These are phyloP conservation scores for Penicillium verrucosum DNA, from an alignment of 2,329 filamentous ascomycete genomes.

Conservation along the genomic window DNA sequence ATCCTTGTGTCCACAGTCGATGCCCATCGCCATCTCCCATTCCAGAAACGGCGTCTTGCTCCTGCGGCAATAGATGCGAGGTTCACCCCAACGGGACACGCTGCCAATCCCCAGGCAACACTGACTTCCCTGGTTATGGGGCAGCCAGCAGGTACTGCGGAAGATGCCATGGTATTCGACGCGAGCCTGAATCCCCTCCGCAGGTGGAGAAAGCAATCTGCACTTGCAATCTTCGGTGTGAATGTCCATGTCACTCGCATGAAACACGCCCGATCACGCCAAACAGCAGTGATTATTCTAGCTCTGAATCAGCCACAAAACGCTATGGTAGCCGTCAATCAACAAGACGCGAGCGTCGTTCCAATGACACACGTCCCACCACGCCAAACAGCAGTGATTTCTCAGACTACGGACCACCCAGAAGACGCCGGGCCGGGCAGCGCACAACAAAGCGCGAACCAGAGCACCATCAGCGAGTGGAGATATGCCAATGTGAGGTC, in stretches of 20 bases:
- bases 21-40: conserved; percentile 8
- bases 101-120: not conserved
- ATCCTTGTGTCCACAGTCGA: conserved; percentile 1
- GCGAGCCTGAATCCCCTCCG: not conserved
- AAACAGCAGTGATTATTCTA: not conserved
- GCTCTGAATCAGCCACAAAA: not conserved
- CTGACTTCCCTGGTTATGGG: not conserved
- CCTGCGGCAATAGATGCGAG: not conserved
- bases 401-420: not conserved
- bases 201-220: not conserved
- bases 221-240: not conserved
- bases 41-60: conserved; percentile 3
- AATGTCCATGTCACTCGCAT: not conserved
- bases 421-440: not conserved
- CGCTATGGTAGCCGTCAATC: not conserved
- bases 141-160: not conserved
- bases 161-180: not conserved
- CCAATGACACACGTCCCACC: not conserved
- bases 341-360: not conserved
- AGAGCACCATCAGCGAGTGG: not conserved
- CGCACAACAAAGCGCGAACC: not conserved
- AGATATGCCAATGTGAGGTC: not conserved
- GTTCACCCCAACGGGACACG: not conserved
- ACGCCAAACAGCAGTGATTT: conserved; percentile 2
- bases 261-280: not conserved